Conservation (phyloP, 306 rosid species). For the Pterocarpus macrocarpus region DNA sequence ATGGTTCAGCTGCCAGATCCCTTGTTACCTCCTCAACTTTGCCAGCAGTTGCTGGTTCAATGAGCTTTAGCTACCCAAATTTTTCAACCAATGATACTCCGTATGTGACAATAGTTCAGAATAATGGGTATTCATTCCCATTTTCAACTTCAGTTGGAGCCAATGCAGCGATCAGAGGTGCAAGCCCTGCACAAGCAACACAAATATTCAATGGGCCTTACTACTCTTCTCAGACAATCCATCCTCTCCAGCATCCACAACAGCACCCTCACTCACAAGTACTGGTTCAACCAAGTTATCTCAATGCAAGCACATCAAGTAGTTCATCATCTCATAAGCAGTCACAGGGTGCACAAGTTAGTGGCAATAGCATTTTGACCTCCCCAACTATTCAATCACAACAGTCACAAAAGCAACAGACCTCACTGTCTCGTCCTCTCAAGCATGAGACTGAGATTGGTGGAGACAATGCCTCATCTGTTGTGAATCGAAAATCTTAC, state of each 20-base stretch:
- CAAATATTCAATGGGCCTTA: conserved; percentile 60
- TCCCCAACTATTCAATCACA: conserved; percentile 54
- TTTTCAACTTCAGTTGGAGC: conserved; percentile 65
- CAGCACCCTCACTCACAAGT: conserved; percentile 59
- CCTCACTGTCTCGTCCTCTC: conserved; percentile 50
- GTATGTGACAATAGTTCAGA: conserved; percentile 61
- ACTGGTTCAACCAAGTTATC: conserved; percentile 56
- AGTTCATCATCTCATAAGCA: conserved; percentile 61
- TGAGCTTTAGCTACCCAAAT: conserved; percentile 58
- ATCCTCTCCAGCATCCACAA: conserved; percentile 67
- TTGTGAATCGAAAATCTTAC: conserved; percentile 52
- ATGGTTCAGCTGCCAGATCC: conserved; percentile 56
- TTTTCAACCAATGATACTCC: conserved; percentile 59
- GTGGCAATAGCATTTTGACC: conserved; percentile 54
- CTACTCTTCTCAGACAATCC: conserved; percentile 65
- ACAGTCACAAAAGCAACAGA: conserved; percentile 60
- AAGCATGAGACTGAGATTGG: conserved; percentile 56
- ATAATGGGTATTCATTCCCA: conserved; percentile 66
- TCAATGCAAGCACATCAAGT: conserved; percentile 47
- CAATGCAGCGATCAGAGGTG: conserved; percentile 54
- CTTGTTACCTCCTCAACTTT: conserved; percentile 56
- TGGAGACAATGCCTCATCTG: conserved; percentile 54
- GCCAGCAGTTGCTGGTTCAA: conserved; percentile 55
- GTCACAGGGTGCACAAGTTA: conserved; percentile 53
- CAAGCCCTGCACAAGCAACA: conserved; percentile 59